Evolutionary conservation across 306 rosid species (phyloP).

Genomic region (Albizia julibrissin): DNA sequence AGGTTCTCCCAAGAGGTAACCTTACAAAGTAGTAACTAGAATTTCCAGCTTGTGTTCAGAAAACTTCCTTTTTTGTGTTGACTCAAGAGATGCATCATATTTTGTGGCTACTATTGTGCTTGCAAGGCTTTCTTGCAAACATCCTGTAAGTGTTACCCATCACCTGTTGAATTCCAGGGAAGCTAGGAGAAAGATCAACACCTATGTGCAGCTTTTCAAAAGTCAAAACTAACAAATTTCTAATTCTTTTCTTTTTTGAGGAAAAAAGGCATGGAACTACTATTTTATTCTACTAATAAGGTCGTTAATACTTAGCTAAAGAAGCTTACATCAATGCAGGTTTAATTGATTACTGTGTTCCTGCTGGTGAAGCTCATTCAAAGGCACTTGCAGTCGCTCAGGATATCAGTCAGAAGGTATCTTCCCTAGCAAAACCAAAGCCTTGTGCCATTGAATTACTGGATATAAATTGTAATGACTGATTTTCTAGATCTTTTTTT

Average conservation of each 20-base stretch:
- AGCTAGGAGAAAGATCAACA: constrained; percentile 18
- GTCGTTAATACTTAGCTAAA: constrained; percentile 21
- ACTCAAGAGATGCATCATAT: not conserved
- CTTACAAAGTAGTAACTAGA: not conserved
- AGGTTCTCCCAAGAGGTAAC: not conserved
- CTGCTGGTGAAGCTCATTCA: constrained; percentile 71
- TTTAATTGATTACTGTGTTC: constrained; percentile 83
- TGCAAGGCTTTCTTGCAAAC: constrained; percentile 18
- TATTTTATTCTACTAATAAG: not conserved
- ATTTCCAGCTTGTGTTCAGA: constrained; percentile 8
- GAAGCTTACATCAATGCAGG: constrained; percentile 49
- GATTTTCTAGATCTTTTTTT: not conserved
- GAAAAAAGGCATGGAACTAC: constrained; percentile 1
- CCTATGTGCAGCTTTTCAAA: constrained; percentile 2
- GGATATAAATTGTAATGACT: not conserved
- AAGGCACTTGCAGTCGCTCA: constrained; percentile 85
- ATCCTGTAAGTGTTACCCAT: constrained; percentile 1
- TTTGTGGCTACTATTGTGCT: not conserved
- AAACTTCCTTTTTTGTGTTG: not conserved
- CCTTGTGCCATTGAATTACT: not conserved
- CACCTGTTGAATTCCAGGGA: constrained; percentile 16
- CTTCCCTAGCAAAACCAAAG: not conserved
- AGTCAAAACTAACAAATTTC: not conserved
- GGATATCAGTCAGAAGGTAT: constrained; percentile 78
- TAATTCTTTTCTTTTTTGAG: not conserved